Evolutionary conservation across 2,329 filamentous ascomycete species (phyloP), one percentile per base, ranked within the genome.

Genomic region (Sporothrix luriei): DNA sequence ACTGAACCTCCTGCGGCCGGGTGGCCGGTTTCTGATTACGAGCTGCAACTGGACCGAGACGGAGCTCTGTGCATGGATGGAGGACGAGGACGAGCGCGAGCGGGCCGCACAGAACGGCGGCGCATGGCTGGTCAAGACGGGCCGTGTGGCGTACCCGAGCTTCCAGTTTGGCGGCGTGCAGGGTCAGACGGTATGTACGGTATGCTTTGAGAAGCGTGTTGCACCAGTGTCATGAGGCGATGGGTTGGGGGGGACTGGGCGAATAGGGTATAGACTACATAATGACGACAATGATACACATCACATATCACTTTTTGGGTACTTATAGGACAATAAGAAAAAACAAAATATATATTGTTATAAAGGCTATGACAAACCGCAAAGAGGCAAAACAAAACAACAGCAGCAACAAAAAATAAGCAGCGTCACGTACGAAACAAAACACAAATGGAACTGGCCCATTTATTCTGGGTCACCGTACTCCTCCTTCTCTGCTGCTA

Each of bases 21-120:
- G 89, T 1, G 92, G 92, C 0, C 83, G 92, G 29, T 86, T 98
- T 75, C 80, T 97, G 71, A 87, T 99, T 68, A 98, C 95, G 68
- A 97, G 93, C 79, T 99, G 95, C 79, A 99, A 99, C 80, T 99
- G 95, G 95, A 98, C 94, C 1, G 93, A 95, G 81, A 86, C 88
- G 52, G 95, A 99, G 82, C 80, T 99, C 75, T 83, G 85, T 71
- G 81, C 80, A 19, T 98, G 94, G 93, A 95, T 98, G 77, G 88
- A 85, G 66, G 82, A 79, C 38, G 74, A 73, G 62, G 74, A 72
- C 3, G 62, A 73, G 51, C 19, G 57, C 38, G 38, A 33, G 7
- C 38, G 24, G 33, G 21, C 51, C 2, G 38, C 38, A 26, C 57
- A 62, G 16, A 46, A 62, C 3, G 2, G 48, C 24, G 46, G 52